phyloP scores from a whole-genome alignment of 352 stramenopile species.

The Phytophthora melonis region DNA sequence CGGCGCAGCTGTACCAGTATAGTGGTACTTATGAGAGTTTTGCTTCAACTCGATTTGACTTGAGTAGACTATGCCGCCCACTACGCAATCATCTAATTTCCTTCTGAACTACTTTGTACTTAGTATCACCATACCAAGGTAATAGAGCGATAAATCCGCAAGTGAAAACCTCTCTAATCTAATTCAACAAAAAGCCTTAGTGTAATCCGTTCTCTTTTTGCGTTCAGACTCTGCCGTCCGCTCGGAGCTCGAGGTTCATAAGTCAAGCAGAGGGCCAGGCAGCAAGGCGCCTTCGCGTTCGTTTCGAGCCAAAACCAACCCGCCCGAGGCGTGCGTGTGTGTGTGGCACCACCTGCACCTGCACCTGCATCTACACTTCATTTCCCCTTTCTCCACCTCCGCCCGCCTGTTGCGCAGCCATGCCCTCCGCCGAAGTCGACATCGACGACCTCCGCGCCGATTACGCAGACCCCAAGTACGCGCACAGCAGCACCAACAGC shows the following conservation, averaged over 20 bases:
- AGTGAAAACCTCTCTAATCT: too few species aligned
- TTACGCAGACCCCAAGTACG: constrained; percentile 20
- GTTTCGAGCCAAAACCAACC: constrained; percentile 19
- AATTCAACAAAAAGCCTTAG: too few species aligned
- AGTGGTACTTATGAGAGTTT: neutral
- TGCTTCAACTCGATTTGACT: neutral
- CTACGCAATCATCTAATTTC: too few species aligned
- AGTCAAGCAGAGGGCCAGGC: constrained; percentile 29
- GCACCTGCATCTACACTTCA: too few species aligned
- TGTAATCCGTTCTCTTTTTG: neutral
- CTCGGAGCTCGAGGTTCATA: constrained; percentile 21
- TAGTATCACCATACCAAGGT: too few species aligned
- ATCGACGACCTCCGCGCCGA: constrained; percentile 48
- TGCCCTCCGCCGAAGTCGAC: constrained; percentile 50
- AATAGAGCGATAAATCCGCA: too few species aligned
- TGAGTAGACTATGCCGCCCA: too few species aligned
- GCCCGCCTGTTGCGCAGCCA: constrained; percentile 8
- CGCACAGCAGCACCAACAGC: constrained; percentile 37
- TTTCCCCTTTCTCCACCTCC: neutral
- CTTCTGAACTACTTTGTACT: too few species aligned
- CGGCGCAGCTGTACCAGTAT: too few species aligned
- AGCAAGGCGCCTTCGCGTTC: neutral
- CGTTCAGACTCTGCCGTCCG: constrained; percentile 31
- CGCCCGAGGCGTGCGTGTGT: neutral
- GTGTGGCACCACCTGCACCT: too few species aligned